These are phyloP conservation scores for Ichthyophthirius multifiliis DNA, from an alignment of 169 alveolate genomes.

Conservation along the genomic window DNA sequence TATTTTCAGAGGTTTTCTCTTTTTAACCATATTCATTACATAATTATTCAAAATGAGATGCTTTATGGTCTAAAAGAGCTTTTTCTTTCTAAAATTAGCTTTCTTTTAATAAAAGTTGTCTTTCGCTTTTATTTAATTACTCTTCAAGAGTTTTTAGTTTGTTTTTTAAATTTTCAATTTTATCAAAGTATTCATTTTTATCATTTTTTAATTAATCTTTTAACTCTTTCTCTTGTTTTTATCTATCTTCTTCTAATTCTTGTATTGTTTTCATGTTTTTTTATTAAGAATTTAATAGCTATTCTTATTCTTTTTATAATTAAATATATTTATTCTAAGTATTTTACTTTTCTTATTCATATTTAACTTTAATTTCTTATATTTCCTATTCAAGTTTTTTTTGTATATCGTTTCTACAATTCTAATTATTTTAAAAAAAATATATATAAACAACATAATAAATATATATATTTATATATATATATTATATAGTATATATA, in stretches of 20 bases:
- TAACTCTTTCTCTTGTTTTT: conserved; percentile 39
- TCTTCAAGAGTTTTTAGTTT: conserved; percentile 44
- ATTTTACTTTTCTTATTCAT: too few relatives aligned
- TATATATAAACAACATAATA: too few relatives aligned
- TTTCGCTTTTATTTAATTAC: conserved; percentile 40
- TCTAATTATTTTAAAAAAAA: too few relatives aligned
- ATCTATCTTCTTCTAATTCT: conserved; percentile 38
- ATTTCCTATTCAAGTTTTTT: background rate
- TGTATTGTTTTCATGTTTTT: conserved; percentile 28
- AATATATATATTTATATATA: too few relatives aligned
- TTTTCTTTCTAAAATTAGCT: conserved; percentile 60
- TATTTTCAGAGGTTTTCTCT: conserved; percentile 50
- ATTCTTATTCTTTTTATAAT: conserved; percentile 14
- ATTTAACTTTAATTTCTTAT: background rate
- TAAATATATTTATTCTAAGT: background rate
- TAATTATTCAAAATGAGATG: conserved; percentile 50
- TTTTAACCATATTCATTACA: conserved; percentile 54
- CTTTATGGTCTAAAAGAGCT: conserved; percentile 71
- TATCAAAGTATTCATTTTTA: background rate
- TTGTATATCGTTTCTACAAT: conserved; percentile 49
- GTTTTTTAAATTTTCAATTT: conserved; percentile 43
- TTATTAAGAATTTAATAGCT: conserved; percentile 28
- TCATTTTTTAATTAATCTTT: conserved; percentile 32
- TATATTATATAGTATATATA: too few relatives aligned
- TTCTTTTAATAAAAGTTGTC: conserved; percentile 51